Conservation (phyloP, 106 monocot genomes). For the Apostasia shenzhenica region DNA sequence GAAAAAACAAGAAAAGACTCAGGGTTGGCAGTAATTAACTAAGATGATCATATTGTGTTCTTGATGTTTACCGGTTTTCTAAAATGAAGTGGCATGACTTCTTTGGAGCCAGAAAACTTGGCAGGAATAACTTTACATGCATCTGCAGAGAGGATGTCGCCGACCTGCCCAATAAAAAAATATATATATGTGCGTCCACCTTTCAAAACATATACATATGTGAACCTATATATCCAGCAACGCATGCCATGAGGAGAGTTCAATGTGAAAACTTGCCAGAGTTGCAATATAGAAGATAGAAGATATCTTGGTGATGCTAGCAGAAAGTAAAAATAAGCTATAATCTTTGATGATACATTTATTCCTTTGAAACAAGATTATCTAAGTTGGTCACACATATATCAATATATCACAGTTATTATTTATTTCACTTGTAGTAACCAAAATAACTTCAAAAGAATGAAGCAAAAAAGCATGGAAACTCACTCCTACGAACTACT, state of each 20-base stretch:
- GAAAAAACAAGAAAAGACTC: background rate
- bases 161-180: constrained; percentile 35
- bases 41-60: background rate
- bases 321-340: too few species aligned
- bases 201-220: background rate
- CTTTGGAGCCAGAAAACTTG: constrained; percentile 93
- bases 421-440: too few species aligned
- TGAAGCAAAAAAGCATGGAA: too few species aligned
- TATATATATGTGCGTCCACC: background rate
- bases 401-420: too few species aligned
- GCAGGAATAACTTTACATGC: constrained; percentile 84
- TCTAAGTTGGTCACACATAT: too few species aligned
- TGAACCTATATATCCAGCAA: background rate
- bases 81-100: constrained; percentile 63
- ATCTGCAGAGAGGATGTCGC: constrained; percentile 48
- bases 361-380: too few species aligned
- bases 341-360: too few species aligned
- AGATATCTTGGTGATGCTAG: too few species aligned
- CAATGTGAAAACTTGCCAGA: background rate
- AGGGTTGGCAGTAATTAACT: background rate
- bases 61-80: constrained; percentile 36
- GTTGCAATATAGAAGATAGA: too few species aligned
- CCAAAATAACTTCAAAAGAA: too few species aligned
- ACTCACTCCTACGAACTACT: too few species aligned
- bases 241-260: background rate